Conservation (phyloP, 2,329 filamentous ascomycete species). For the Ilyonectria sp. region DNA sequence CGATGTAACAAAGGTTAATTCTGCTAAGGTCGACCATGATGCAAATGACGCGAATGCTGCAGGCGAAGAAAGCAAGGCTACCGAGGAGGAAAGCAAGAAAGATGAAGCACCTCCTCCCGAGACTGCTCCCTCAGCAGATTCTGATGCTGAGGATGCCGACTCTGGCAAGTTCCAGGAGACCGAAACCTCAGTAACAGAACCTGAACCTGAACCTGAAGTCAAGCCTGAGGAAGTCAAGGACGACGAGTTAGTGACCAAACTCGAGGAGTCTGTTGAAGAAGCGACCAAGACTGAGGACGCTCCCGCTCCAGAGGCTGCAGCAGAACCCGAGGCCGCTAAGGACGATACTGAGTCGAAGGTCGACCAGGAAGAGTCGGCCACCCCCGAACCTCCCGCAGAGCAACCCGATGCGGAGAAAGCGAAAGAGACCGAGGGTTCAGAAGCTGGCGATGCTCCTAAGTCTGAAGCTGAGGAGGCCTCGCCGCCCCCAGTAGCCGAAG, state of each 20-base stretch:
- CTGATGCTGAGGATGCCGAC: conserved; percentile 20
- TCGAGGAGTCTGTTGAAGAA: conserved; percentile 6
- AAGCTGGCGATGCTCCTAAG: conserved; percentile 3
- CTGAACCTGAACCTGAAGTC: conserved; percentile 13
- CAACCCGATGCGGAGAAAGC: conserved; percentile 19
- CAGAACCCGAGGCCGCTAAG: conserved; percentile 16
- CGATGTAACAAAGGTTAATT: conserved; percentile 11
- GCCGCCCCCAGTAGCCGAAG: conserved; percentile 9
- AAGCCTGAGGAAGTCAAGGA: conserved; percentile 19
- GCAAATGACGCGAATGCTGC: conserved; percentile 2
- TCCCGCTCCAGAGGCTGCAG: conserved; percentile 16
- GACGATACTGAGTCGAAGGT: conserved; percentile 16
- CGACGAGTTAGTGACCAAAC: conserved; percentile 2
- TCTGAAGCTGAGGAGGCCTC: background rate
- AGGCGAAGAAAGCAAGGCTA: conserved; percentile 8
- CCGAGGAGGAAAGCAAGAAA: conserved; percentile 21
- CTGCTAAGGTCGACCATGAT: background rate
- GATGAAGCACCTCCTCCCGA: conserved; percentile 19
- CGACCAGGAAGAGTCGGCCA: conserved; percentile 23
- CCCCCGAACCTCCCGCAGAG: conserved; percentile 18
- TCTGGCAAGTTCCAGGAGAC: conserved; percentile 12
- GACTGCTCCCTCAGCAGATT: conserved; percentile 5
- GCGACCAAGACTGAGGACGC: conserved; percentile 4
- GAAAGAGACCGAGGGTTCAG: conserved; percentile 10
- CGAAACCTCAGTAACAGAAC: conserved; percentile 14